These are phyloP conservation scores for Penicillium sp. DNA, from an alignment of 2,329 filamentous ascomycete species.

Conservation along the genomic window DNA sequence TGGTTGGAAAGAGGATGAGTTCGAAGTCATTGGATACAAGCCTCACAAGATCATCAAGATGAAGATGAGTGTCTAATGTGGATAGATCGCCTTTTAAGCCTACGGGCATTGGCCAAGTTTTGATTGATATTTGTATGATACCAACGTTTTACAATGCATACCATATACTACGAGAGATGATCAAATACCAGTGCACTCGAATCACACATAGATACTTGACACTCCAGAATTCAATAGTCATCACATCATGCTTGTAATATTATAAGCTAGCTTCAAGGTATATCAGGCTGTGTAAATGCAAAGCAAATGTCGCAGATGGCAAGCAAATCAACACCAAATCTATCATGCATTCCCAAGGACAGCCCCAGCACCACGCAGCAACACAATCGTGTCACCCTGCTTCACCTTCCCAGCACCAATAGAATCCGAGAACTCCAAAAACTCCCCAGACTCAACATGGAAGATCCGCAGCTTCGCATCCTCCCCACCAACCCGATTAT, in stretches of 20 bases:
- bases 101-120: slow-evolving; percentile 7
- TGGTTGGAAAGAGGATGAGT: slow-evolving; percentile 85
- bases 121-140: slow-evolving; percentile 24
- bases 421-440: slow-evolving; percentile 88
- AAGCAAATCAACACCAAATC: neutral
- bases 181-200: slow-evolving; percentile 1
- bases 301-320: neutral
- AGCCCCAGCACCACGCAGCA: slow-evolving; percentile 82
- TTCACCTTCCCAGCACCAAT: slow-evolving; percentile 67
- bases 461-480: slow-evolving; percentile 83
- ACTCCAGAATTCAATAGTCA: neutral
- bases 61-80: slow-evolving; percentile 88
- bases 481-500: slow-evolving; percentile 47
- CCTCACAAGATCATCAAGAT: slow-evolving; percentile 91
- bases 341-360: slow-evolving; percentile 63
- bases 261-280: slow-evolving; percentile 12
- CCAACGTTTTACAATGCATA: slow-evolving; percentile 15
- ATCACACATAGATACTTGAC: neutral
- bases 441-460: slow-evolving; percentile 83
- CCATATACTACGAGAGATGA: slow-evolving; percentile 2
- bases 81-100: neutral
- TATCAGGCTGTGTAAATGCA: neutral
- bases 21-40: slow-evolving; percentile 82
- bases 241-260: slow-evolving; percentile 3
- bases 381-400: slow-evolving; percentile 85